These are phyloP conservation scores for Paulownia fortunei DNA, from an alignment of 257 asterid species.

Conservation along the genomic window DNA sequence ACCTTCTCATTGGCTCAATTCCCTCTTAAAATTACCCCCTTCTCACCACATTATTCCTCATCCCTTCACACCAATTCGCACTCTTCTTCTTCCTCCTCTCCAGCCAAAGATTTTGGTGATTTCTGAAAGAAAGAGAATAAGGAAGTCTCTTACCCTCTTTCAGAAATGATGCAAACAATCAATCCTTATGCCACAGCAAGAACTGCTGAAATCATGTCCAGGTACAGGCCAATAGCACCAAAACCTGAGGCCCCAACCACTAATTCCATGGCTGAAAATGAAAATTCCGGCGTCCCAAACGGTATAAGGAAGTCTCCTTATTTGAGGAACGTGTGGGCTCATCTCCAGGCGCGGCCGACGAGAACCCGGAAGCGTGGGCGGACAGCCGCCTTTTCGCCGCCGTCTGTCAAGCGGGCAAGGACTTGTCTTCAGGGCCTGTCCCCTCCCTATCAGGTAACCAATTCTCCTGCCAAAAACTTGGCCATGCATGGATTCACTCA, in stretches of 20 bases:
- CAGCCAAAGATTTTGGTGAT: constrained; percentile 13
- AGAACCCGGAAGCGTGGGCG: constrained; percentile 83
- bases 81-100: neutral
- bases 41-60: neutral
- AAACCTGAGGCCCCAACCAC: constrained; percentile 60
- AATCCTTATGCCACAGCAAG: constrained; percentile 61
- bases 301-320: constrained; percentile 71
- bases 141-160: neutral
- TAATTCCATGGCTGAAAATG: constrained; percentile 23
- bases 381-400: constrained; percentile 64
- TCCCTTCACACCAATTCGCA: constrained; percentile 14
- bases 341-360: constrained; percentile 88
- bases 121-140: neutral
- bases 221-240: constrained; percentile 94
- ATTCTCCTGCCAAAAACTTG: constrained; percentile 30
- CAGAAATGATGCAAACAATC: constrained; percentile 69
- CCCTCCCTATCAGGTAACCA: constrained; percentile 32
- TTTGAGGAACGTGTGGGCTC: constrained; percentile 73
- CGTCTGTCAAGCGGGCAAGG: constrained; percentile 52
- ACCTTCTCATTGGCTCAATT: constrained; percentile 51
- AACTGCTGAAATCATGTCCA: constrained; percentile 92
- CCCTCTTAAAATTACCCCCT: constrained; percentile 35
- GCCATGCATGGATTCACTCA: constrained; percentile 53
- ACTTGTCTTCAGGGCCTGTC: too few species aligned
- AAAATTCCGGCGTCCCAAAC: constrained; percentile 46